These are phyloP conservation scores for Paraleonurus japonicus DNA, from an alignment of 257 asterid genomes.

Conservation along the genomic window DNA sequence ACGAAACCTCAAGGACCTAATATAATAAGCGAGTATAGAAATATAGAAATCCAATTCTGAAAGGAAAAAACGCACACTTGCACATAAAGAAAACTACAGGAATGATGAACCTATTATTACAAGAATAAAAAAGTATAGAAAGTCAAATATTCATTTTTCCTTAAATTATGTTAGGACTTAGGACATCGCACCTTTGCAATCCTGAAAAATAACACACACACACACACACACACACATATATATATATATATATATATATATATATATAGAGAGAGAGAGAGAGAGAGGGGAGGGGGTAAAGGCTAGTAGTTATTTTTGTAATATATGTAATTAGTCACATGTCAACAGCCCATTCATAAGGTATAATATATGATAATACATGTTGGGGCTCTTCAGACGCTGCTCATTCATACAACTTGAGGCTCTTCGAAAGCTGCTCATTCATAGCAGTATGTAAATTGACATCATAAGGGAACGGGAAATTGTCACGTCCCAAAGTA, in stretches of 20 bases:
- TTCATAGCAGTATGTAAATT: neutral
- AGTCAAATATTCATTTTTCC: neutral
- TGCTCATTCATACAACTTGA: neutral
- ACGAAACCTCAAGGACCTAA: neutral
- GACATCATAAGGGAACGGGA: conserved; percentile 7
- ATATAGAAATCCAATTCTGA: neutral
- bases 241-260: neutral
- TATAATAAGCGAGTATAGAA: neutral
- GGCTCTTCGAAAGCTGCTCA: neutral
- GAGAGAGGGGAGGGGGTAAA: neutral
- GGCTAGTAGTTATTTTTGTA: neutral
- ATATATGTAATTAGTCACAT: neutral
- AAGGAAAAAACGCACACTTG: neutral
- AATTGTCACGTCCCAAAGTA: conserved; percentile 11
- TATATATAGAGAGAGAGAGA: neutral
- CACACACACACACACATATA: too few species aligned
- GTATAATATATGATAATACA: neutral
- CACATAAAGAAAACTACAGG: neutral
- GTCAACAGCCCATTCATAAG: neutral
- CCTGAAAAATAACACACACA: neutral
- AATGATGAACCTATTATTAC: neutral
- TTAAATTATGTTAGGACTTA: neutral
- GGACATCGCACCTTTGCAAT: neutral
- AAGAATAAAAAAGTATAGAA: neutral
- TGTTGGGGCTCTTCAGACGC: conserved; percentile 6